Evolutionary conservation across 176 grass and related monocot genomes (phyloP), one percentile per base, ranked within the genome.

Genomic region (Eleusine indica): DNA sequence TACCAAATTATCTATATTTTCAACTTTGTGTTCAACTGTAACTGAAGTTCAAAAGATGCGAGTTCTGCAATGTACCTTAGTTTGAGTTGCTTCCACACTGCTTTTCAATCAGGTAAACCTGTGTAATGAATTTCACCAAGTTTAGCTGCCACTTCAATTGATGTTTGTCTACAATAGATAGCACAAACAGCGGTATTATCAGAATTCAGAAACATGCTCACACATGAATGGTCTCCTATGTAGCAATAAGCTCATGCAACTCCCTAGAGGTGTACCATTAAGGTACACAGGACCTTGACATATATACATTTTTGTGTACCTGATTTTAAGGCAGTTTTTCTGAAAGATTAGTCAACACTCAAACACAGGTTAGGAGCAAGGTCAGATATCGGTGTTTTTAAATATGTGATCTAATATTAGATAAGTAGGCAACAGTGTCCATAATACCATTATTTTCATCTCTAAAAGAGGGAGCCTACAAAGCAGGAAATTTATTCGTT

Each of bases 211-310:
- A 76, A 89, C 83, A 89, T 89, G 90, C 75, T 74, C 75, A 89
- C 86, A 92, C 83, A 92, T 89, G 90, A 86, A 86, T 84, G 90
- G 82, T 86, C 81, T 92, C 86, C 86, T 86, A 71, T 92, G 78
- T 83, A 83, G 46, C 80, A 70, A 79, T 77, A 92, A 88, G 86
- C 78, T 54, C 78, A 65, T 75, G 68, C 82, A 89, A 66, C 49
- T 68, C 77, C 86, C 70, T 70, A 54, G 46, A 85, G 28, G 49
- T 82, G 78, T 76, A 76, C 78, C 78, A 87, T 70, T 87, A 84
- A 72, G 72, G 75, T 81, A 88, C 60, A 66, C n/a, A 74, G 70
- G 56, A 49, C 76, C 83, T 76, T 80, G 68, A 77, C 74, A 70
- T 44, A 70, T 70, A 73, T 69, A 70, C 38, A 65, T 70, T 39